Percentiles rank a stretch among this genome's conserved stretches.
Evolutionary conservation across 257 asterid genomes (phyloP).

Genomic region (Apocynum venetum): DNA sequence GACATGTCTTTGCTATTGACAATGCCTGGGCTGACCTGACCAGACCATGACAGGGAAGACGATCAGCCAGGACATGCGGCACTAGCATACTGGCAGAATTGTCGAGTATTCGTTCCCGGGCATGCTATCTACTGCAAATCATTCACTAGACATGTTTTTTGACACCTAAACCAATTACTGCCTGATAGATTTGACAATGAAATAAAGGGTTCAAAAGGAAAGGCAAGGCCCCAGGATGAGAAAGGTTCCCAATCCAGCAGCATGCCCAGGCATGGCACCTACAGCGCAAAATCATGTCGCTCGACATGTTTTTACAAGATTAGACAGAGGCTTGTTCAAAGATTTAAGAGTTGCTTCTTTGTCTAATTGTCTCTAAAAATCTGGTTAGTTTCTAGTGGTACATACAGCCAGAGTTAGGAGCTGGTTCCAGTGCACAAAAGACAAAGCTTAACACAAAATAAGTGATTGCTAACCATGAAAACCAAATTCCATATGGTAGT

Average conservation of each 20-base stretch:
- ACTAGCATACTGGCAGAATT: too few relatives aligned
- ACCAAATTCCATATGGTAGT: neutral
- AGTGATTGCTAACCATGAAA: neutral
- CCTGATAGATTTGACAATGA: neutral
- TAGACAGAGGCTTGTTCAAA: neutral
- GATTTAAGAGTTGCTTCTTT: neutral
- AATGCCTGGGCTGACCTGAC: too few relatives aligned
- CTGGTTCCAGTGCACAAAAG: neutral
- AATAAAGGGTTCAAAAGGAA: neutral
- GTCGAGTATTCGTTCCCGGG: too few relatives aligned
- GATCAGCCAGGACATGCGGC: too few relatives aligned
- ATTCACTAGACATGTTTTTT: neutral
- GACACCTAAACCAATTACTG: neutral
- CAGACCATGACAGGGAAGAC: too few relatives aligned
- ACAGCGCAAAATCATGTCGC: neutral
- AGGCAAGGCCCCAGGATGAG: neutral
- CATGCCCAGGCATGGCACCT: neutral
- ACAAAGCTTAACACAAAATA: neutral
- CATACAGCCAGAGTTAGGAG: neutral
- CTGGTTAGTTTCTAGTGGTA: neutral
- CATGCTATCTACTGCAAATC: neutral
- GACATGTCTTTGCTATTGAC: too few relatives aligned
- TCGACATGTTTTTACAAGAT: neutral
- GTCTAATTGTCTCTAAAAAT: neutral
- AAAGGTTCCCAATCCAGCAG: too few relatives aligned